Conservation (phyloP, 768 basidiomycete genomes). For the Hericium erinaceus region DNA sequence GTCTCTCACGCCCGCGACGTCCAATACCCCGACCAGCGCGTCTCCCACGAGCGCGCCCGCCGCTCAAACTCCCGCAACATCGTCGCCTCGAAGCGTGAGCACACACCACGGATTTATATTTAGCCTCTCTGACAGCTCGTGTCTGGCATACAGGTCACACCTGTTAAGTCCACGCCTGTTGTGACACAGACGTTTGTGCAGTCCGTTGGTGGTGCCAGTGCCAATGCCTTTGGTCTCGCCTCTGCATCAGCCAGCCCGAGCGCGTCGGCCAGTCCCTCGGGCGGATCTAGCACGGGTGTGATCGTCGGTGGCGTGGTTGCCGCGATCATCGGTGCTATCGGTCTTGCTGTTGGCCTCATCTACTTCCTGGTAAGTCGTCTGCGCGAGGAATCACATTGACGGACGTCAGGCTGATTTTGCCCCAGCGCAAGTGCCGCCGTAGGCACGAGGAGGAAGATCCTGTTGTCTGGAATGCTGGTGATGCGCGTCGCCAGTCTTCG, state of each 20-base stretch:
- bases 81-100: not conserved
- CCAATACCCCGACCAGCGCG: not conserved
- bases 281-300: slow-evolving; percentile 17
- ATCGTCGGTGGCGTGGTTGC: slow-evolving; percentile 28
- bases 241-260: slow-evolving; percentile 3
- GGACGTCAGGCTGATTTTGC: not conserved
- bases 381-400: too few species aligned
- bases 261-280: not conserved
- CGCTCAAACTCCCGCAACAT: not conserved
- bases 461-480: slow-evolving; percentile 38
- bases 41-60: not conserved
- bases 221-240: not conserved
- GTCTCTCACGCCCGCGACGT: not conserved
- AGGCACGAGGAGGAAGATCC: slow-evolving; percentile 23
- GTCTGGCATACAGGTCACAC: not conserved
- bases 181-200: slow-evolving; percentile 2
- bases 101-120: not conserved
- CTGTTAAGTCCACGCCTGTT: not conserved
- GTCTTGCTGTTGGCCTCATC: slow-evolving; percentile 22
- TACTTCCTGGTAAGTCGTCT: slow-evolving; percentile 27
- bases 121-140: not conserved
- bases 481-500: slow-evolving; percentile 59
- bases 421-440: slow-evolving; percentile 20
- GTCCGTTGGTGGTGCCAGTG: not conserved
- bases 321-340: slow-evolving; percentile 23